Percentiles rank a stretch among this genome's conserved stretches.
Evolutionary conservation across 2,329 filamentous ascomycete genomes (phyloP).

Genomic region (Trichoderma guizhouense): DNA sequence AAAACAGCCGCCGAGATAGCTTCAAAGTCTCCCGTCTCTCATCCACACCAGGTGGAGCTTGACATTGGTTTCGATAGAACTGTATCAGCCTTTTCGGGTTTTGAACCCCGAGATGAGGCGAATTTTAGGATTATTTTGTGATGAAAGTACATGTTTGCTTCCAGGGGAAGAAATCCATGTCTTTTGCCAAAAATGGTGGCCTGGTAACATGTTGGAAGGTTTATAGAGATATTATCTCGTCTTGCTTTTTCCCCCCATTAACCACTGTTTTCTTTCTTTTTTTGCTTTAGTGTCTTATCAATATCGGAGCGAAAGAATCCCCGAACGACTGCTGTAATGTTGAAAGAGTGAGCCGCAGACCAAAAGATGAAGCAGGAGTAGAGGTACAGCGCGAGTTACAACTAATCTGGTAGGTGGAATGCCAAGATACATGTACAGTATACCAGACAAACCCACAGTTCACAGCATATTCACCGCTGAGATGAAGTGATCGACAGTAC

Average conservation of each 20-base stretch:
- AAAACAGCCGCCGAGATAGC: background rate
- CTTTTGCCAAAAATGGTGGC: background rate
- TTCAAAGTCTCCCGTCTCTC: background rate
- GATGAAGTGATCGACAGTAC: constrained; percentile 32
- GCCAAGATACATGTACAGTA: background rate
- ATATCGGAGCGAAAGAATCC: background rate
- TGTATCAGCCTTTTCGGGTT: background rate
- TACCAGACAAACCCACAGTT: background rate
- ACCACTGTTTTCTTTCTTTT: background rate
- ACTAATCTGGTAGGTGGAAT: background rate
- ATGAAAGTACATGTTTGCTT: background rate
- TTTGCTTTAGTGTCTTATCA: background rate
- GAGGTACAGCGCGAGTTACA: background rate
- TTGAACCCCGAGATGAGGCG: background rate
- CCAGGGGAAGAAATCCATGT: background rate
- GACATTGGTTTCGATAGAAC: background rate
- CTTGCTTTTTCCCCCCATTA: background rate
- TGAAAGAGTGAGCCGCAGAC: background rate
- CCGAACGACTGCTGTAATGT: background rate
- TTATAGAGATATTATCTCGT: background rate
- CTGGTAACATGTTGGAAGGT: background rate
- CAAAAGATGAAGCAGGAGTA: background rate
- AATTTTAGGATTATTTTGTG: background rate
- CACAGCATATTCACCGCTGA: background rate
- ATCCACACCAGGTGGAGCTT: background rate